phyloP scores from a whole-genome alignment of 1,284 basidiomycete genomes.

The Psilocybe mexicana region DNA sequence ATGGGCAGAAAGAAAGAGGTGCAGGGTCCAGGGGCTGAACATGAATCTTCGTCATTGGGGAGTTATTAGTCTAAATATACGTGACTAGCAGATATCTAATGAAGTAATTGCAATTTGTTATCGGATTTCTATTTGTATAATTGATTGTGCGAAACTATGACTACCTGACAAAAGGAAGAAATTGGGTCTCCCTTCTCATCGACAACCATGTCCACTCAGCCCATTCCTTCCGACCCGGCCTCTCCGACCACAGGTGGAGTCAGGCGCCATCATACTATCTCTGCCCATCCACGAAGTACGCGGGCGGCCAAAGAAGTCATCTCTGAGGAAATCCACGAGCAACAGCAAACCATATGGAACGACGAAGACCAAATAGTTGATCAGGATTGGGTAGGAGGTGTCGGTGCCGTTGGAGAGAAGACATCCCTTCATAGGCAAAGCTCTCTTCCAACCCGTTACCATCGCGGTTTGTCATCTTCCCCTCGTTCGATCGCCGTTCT shows the following conservation, averaged over 20 bases:
- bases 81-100: not conserved
- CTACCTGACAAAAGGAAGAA: conserved; percentile 20
- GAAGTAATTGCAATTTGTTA: conserved; percentile 4
- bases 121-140: conserved; percentile 10
- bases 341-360: conserved; percentile 51
- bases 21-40: not conserved
- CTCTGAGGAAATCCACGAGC: conserved; percentile 67
- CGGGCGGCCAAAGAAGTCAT: conserved; percentile 64
- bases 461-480: conserved; percentile 53
- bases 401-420: conserved; percentile 82
- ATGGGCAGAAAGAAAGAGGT: conserved; percentile 11
- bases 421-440: conserved; percentile 75
- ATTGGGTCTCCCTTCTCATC: conserved; percentile 16
- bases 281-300: conserved; percentile 67
- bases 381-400: conserved; percentile 75
- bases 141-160: conserved; percentile 26
- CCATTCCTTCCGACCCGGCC: conserved; percentile 36
- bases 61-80: conserved; percentile 7
- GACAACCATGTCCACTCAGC: conserved; percentile 35
- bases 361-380: conserved; percentile 72
- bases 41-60: conserved; percentile 6
- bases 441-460: conserved; percentile 78
- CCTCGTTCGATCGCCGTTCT: conserved; percentile 27
- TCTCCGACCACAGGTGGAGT: conserved; percentile 46
- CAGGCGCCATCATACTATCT: conserved; percentile 79